Evolutionary conservation across 441 rosid species (phyloP).

Genomic region (Cnidoscolus chayamansa): DNA sequence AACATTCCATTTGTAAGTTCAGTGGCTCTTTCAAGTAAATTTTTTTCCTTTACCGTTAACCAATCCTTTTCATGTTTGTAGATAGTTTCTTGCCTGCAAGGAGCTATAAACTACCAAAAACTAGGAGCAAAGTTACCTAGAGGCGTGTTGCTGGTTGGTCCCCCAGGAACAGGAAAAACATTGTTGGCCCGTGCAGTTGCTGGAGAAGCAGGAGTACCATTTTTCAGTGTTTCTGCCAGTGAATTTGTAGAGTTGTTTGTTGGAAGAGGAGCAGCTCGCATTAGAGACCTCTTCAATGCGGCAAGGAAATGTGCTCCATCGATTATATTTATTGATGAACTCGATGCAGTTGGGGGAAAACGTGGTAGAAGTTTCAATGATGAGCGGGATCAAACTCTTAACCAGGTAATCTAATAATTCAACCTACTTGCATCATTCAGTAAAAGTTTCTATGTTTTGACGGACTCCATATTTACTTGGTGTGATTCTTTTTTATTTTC

Average conservation of each 20-base stretch:
- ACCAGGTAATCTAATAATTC: constrained; percentile 55
- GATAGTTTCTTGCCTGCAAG: constrained; percentile 97
- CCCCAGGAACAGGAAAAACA: constrained; percentile 98
- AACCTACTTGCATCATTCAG: neutral
- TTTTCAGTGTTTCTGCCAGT: constrained; percentile 90
- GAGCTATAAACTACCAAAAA: constrained; percentile 74
- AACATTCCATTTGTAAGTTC: constrained; percentile 1
- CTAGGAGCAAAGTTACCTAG: constrained; percentile 88
- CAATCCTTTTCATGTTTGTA: constrained; percentile 37
- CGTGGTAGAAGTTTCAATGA: constrained; percentile 97
- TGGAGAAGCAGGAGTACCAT: constrained; percentile 94
- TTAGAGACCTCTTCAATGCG: constrained; percentile 74
- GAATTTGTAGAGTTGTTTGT: constrained; percentile 94
- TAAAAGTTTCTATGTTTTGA: neutral
- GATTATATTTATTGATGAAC: constrained; percentile 85
- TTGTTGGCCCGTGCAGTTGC: constrained; percentile 96
- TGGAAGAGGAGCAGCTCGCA: constrained; percentile 94
- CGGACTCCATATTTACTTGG: constrained; percentile 1
- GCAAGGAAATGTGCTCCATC: constrained; percentile 77
- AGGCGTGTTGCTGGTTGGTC: constrained; percentile 91
- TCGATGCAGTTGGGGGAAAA: constrained; percentile 86
- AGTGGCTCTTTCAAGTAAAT: constrained; percentile 1
- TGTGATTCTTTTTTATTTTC: neutral
- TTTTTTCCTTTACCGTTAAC: constrained; percentile 11
- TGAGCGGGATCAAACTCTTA: constrained; percentile 93